A percentile compares a stretch with the other conserved stretches of the same genome.
These are phyloP conservation scores for Erysimum cheiri DNA, from an alignment of 441 rosid species.

Conservation along the genomic window DNA sequence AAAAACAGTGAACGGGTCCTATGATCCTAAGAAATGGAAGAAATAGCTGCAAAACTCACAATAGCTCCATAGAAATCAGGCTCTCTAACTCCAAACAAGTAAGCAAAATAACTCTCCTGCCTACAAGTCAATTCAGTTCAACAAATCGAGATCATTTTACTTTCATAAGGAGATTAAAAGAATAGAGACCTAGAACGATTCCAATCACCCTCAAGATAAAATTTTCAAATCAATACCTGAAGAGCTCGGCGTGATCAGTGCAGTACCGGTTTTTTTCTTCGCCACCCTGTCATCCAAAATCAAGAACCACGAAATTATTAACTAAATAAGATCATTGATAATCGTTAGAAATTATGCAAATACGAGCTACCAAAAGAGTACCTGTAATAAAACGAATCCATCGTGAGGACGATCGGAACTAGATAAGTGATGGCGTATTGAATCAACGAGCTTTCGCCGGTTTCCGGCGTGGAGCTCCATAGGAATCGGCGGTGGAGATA, in stretches of 20 bases:
- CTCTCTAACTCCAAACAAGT: conserved; percentile 84
- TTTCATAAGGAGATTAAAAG: neutral
- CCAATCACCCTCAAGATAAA: neutral
- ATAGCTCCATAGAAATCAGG: conserved; percentile 90
- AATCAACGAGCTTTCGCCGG: conserved; percentile 65
- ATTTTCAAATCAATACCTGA: conserved; percentile 56
- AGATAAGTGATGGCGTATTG: conserved; percentile 58
- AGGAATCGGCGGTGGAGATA: conserved; percentile 66
- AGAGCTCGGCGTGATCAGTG: conserved; percentile 89
- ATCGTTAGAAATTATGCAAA: neutral
- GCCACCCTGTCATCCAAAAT: conserved; percentile 63
- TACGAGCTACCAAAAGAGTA: conserved; percentile 24
- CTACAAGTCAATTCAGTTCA: conserved; percentile 47
- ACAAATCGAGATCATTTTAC: neutral
- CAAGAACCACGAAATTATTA: neutral
- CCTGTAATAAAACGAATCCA: conserved; percentile 84
- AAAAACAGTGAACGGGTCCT: neutral
- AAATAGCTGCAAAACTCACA: conserved; percentile 55
- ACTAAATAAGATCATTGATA: conserved; percentile 5
- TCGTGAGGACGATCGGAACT: conserved; percentile 56
- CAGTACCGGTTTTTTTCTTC: conserved; percentile 82
- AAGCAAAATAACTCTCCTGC: conserved; percentile 95
- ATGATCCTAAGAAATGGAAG: conserved; percentile 1
- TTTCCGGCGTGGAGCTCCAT: conserved; percentile 76
- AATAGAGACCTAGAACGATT: neutral